These are phyloP conservation scores for Pestalotiopsis sp. DNA, from an alignment of 2,329 filamentous ascomycete species.

Conservation along the genomic window DNA sequence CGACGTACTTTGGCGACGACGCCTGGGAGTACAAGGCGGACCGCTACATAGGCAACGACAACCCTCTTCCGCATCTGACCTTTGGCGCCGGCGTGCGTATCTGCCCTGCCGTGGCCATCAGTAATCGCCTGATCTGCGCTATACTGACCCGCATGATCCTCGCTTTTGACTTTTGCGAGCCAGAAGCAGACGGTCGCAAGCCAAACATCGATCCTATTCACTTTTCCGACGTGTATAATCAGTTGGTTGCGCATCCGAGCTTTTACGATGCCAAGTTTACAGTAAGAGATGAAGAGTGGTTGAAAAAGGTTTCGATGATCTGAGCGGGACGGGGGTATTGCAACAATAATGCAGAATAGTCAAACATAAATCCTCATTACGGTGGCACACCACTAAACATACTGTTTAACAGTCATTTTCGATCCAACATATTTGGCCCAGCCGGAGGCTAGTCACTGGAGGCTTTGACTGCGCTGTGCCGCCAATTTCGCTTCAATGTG, in stretches of 20 bases:
- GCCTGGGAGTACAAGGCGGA: conserved; percentile 22
- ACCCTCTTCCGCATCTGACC: conserved; percentile 22
- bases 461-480: too few relatives aligned
- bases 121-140: conserved; percentile 25
- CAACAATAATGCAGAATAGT: too few relatives aligned
- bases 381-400: too few relatives aligned
- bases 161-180: conserved; percentile 20
- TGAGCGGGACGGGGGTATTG: too few relatives aligned
- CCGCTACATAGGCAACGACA: conserved; percentile 21
- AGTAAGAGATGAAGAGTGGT: conserved; percentile 17
- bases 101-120: conserved; percentile 25
- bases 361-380: too few relatives aligned
- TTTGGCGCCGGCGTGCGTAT: conserved; percentile 25
- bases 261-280: conserved; percentile 18
- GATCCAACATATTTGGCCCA: too few relatives aligned
- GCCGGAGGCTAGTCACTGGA: too few relatives aligned
- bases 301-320: background rate
- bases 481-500: too few relatives aligned
- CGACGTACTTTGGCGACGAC: conserved; percentile 22
- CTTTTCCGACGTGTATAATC: conserved; percentile 20
- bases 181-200: conserved; percentile 11
- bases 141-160: conserved; percentile 20
- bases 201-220: conserved; percentile 20
- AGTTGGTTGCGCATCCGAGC: conserved; percentile 20
- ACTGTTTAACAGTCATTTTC: too few relatives aligned